Evolutionary conservation across 176 grass and related monocot genomes (phyloP), one percentile per base, ranked within the genome.

Genomic region (Musa itinerans): DNA sequence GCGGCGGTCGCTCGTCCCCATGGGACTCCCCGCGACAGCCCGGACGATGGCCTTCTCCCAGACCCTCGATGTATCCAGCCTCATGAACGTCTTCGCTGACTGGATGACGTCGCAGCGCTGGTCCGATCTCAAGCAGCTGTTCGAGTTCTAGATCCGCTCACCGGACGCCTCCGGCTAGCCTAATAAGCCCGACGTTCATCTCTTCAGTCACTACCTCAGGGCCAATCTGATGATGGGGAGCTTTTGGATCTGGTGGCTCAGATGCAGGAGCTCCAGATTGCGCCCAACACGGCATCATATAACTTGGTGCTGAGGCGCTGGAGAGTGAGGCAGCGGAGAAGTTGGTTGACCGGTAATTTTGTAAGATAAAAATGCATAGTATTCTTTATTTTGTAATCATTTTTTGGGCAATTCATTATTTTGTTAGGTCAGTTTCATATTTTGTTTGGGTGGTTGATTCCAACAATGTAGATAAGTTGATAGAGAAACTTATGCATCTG

Each of bases 121-220:
- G 91, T 73, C 74, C 25, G 83, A 92, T 15, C 79, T 95, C 53
- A 89, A 76, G 83, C 80, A 88, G 19, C 72, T 89, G 76, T 99
- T 99, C 71, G 88, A 94, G 74, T 81, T 77, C 59, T 99, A 91
- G 96, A 86, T 92, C 20, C 78, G 96, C 72, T 91, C 85, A 19
- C 87, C 94, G 11, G 91, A 99, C 78, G 70, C 78, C 62, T 27
- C 50, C 51, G 96, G 96, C 13, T 92, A 99, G 80, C 96, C 91
- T 49, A 99, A 99, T 55, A 89, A 84, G 64, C 89, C 96, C 9
- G 90, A 95, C 78, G 89, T 89, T 23, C 83, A 95, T 73, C 91
- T 99, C 61, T 99, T 86, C 83, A 99, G 95, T 81, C 88, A 99
- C 80, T 92, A 92, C 80, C 82, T 99, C 53, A 85, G 89, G 52